These are phyloP conservation scores for Podospora bellae-mahoneyi DNA, from an alignment of 495 filamentous ascomycete genomes.

Conservation along the genomic window DNA sequence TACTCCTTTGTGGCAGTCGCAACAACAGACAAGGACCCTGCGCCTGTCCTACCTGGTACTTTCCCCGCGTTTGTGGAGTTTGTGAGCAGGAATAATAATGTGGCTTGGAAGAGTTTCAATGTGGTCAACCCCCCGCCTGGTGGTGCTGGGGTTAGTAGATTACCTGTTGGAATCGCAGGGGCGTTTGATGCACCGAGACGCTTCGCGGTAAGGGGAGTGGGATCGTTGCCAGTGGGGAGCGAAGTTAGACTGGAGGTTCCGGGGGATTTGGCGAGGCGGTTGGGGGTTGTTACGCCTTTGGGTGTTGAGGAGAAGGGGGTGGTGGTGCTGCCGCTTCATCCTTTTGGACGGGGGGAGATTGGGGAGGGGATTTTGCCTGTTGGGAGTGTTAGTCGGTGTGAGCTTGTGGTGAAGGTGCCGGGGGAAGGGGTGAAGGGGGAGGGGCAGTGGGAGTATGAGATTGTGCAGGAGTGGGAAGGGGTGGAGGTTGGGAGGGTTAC, in stretches of 20 bases:
- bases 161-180: neutral
- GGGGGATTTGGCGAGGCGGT: neutral
- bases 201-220: neutral
- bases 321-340: neutral
- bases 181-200: neutral
- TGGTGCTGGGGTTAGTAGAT: neutral
- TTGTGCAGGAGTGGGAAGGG: conserved; percentile 15
- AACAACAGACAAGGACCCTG: neutral
- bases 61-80: conserved; percentile 12
- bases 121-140: neutral
- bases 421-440: neutral
- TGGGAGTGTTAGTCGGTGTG: neutral
- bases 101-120: conserved; percentile 12
- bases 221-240: conserved; percentile 5
- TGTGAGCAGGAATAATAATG: conserved; percentile 12
- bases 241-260: conserved; percentile 9
- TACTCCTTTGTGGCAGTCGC: conserved; percentile 18
- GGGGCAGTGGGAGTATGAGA: conserved; percentile 2
- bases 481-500: conserved; percentile 14
- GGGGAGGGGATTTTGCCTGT: conserved; percentile 3
- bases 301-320: neutral
- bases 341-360: neutral
- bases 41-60: neutral
- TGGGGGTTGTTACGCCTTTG: neutral
- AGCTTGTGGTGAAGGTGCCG: conserved; percentile 4